Conservation (phyloP, 768 basidiomycete genomes). For the Agaricus sinodeliciosus region DNA sequence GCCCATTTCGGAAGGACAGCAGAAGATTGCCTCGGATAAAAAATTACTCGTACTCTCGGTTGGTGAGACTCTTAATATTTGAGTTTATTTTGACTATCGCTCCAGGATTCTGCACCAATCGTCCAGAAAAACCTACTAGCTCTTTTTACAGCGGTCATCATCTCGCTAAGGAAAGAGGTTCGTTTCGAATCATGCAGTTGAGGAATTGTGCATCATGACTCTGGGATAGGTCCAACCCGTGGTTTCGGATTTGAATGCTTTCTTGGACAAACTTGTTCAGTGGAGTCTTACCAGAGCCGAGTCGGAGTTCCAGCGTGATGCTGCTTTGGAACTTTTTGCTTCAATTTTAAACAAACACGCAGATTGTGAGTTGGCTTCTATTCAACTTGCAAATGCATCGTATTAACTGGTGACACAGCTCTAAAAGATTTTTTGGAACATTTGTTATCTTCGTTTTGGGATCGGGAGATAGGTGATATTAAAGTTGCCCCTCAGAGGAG, state of each 20-base stretch:
- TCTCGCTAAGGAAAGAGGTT: slow-evolving; percentile 65
- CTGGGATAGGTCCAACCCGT: slow-evolving; percentile 44
- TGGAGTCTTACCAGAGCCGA: slow-evolving; percentile 53
- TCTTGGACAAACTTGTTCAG: slow-evolving; percentile 45
- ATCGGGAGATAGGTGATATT: slow-evolving; percentile 32
- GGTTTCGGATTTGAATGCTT: slow-evolving; percentile 38
- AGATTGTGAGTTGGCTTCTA: slow-evolving; percentile 42
- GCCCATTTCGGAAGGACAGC: slow-evolving; percentile 48
- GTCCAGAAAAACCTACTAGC: slow-evolving; percentile 57
- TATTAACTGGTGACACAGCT: slow-evolving; percentile 26
- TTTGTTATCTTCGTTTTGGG: slow-evolving; percentile 44
- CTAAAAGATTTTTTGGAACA: slow-evolving; percentile 36
- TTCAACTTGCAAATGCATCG: neutral
- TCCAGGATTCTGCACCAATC: slow-evolving; percentile 35
- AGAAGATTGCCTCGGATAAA: slow-evolving; percentile 33
- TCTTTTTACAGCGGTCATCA: slow-evolving; percentile 60
- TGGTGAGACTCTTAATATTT: neutral
- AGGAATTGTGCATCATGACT: neutral
- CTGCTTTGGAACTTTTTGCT: slow-evolving; percentile 45
- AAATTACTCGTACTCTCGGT: slow-evolving; percentile 11
- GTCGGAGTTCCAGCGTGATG: slow-evolving; percentile 44
- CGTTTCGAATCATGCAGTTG: slow-evolving; percentile 9
- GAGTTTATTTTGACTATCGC: slow-evolving; percentile 12
- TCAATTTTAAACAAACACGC: slow-evolving; percentile 71
- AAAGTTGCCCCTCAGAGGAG: slow-evolving; percentile 31